Evolutionary conservation across 441 rosid species (phyloP), one percentile per base, ranked within the genome.

Genomic region (Brassica balearica): DNA sequence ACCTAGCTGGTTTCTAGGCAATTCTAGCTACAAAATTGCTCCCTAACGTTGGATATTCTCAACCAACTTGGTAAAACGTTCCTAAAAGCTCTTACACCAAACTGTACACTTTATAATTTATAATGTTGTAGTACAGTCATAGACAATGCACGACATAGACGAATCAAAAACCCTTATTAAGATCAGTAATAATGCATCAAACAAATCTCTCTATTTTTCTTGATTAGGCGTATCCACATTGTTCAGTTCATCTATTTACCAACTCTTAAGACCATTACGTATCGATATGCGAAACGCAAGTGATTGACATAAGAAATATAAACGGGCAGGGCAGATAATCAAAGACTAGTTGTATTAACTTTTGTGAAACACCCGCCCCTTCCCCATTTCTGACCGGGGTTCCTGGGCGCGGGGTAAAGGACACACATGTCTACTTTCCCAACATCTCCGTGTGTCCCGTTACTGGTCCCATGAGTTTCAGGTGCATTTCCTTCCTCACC

Each of bases 1-100:
- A 10, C 48, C 55, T 65, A 22, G 5, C 69, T 11, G 27, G 29
- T 38, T 41, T 2, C 48, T 41, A 3, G 48, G n/a, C 48, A 41
- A 10, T 41, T 65, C n/a, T 34, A 65, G 69, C 53, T 65, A 19
- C 10, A 38, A 10, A 65, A 7, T 64, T 34, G 48, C 6, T 65
- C 51, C 68, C 69, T 15, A 15, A 19, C n/a, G 68, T 65, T 65
- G 69, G 3, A 65, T 17, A 8, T 19, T 32, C 48, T 32, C 25
- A 14, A 15, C 22, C 48, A 64, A 64, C 23, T 32, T 63, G 22
- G 41, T 22, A 25, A 65, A 36, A 17, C 51, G 68, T 17, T 65
- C 51, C 14, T 65, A 65, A 32, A 59, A 34, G 25, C 51, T 34
- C 69, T 36, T 17, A 9, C 29, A 36, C 27, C 14, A 65, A 65